phyloP scores from a whole-genome alignment of 345 rosid genomes.

The Pistacia integerrima region DNA sequence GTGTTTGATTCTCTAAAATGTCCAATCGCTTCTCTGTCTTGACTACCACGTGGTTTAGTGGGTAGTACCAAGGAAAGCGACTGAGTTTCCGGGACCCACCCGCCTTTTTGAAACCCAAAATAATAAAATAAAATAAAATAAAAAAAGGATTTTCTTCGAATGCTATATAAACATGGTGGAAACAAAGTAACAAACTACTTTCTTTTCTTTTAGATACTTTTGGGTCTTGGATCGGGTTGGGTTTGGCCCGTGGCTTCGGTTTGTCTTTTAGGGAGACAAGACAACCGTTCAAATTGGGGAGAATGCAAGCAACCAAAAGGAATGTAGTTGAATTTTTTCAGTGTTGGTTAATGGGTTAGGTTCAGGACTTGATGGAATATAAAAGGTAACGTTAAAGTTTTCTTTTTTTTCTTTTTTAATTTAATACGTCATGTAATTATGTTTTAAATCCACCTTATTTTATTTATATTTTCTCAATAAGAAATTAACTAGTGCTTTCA shows the following conservation, averaged over 20 bases:
- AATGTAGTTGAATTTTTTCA: neutral
- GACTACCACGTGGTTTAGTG: slow-evolving; percentile 33
- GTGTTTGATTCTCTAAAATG: slow-evolving; percentile 7
- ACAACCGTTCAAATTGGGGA: neutral
- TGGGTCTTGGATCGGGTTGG: neutral
- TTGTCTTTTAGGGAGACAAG: neutral
- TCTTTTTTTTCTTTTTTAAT: neutral
- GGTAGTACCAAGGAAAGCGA: slow-evolving; percentile 2
- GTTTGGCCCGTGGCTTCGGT: neutral
- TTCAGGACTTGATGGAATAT: neutral
- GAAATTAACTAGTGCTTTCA: no score
- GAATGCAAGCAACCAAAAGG: neutral
- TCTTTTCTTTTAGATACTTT: neutral
- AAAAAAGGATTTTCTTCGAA: neutral
- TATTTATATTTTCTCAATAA: no score
- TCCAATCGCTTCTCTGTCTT: slow-evolving; percentile 1
- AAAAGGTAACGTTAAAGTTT: neutral
- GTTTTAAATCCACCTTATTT: no score
- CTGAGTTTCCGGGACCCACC: neutral
- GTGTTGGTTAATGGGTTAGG: slow-evolving; percentile 15
- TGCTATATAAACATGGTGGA: slow-evolving; percentile 12
- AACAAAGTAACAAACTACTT: neutral
- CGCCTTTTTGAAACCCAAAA: no score
- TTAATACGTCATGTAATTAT: no score
- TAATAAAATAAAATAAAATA: no score